Evolutionary conservation across 2,329 filamentous ascomycete species (phyloP).

Genomic region (Xylaria sp.): DNA sequence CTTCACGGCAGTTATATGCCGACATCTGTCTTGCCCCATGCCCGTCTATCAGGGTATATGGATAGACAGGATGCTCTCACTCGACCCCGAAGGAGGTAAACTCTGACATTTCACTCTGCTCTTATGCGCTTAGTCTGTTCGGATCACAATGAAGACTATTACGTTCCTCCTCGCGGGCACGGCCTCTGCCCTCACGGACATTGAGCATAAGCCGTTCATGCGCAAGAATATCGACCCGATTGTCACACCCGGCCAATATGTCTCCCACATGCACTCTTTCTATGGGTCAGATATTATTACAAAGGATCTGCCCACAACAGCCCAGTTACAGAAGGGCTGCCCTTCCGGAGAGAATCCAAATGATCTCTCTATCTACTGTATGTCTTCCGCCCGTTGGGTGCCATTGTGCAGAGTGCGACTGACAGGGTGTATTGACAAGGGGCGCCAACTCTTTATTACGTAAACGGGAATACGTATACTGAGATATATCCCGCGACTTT

Average conservation of each 20-base stretch:
- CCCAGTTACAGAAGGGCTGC: constrained; percentile 39
- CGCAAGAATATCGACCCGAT: constrained; percentile 38
- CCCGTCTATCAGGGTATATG: neutral
- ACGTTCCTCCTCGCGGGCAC: neutral
- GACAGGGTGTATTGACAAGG: constrained; percentile 32
- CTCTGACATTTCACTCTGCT: neutral
- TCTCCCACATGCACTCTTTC: constrained; percentile 36
- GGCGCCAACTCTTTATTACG: constrained; percentile 51
- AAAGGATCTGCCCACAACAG: constrained; percentile 33
- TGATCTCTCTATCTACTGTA: constrained; percentile 40
- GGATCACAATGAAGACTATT: constrained; percentile 3
- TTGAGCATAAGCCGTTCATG: constrained; percentile 34
- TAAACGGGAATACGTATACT: constrained; percentile 40
- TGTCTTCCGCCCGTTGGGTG: neutral
- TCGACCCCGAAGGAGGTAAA: neutral
- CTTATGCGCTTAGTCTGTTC: neutral
- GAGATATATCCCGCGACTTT: constrained; percentile 5
- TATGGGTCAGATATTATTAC: constrained; percentile 35
- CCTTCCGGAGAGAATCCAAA: constrained; percentile 40
- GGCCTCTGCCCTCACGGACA: constrained; percentile 16
- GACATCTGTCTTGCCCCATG: neutral
- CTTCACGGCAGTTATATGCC: constrained; percentile 16
- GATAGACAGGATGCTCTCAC: neutral
- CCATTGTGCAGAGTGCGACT: neutral
- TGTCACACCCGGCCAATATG: constrained; percentile 32